Conservation (phyloP, 2,329 filamentous ascomycete genomes). For the Calonectria hongkongensis region DNA sequence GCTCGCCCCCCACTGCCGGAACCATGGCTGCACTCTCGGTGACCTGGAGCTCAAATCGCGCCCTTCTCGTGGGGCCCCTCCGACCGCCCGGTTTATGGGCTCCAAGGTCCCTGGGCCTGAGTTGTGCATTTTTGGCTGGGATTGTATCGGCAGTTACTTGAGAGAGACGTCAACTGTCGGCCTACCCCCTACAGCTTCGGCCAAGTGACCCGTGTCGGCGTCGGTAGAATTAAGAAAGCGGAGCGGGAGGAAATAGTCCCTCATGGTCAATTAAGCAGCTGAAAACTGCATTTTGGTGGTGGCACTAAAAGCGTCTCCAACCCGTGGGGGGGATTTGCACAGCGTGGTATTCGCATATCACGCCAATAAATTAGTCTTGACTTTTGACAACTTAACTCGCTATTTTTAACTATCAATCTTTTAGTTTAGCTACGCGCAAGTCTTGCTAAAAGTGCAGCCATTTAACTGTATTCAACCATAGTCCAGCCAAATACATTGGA, state of each 20-base stretch:
- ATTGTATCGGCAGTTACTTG: neutral
- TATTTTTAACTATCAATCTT: too few relatives aligned
- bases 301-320: neutral
- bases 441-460: too few relatives aligned
- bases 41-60: slow-evolving; percentile 10
- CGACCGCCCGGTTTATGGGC: neutral
- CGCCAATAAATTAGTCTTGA: too few relatives aligned
- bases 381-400: too few relatives aligned
- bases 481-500: too few relatives aligned
- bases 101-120: neutral
- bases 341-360: too few relatives aligned
- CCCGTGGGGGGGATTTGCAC: too few relatives aligned
- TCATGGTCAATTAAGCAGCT: neutral
- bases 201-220: neutral
- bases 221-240: neutral
- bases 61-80: neutral
- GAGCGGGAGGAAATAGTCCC: neutral
- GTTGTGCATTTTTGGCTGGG: neutral
- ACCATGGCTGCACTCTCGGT: neutral
- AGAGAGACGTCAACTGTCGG: neutral
- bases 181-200: neutral
- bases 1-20: neutral
- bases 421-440: too few relatives aligned
- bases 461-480: too few relatives aligned
- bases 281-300: neutral